Evolutionary conservation across 257 asterid genomes (phyloP).

Genomic region (Misopates orontium): DNA sequence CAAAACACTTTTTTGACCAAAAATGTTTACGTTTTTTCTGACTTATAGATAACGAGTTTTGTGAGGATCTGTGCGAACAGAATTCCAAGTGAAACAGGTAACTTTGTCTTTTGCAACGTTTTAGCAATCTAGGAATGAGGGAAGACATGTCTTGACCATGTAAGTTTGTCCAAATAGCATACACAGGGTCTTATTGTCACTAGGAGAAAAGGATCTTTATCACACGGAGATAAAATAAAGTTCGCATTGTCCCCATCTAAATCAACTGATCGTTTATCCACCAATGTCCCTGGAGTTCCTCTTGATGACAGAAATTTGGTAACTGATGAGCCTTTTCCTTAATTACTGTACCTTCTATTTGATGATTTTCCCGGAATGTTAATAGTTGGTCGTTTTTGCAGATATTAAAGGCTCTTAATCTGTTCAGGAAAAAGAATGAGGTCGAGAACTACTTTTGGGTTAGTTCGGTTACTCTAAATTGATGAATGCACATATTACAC

Average conservation of each 20-base stretch:
- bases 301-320: constrained; percentile 85
- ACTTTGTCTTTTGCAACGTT: too few species aligned
- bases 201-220: too few species aligned
- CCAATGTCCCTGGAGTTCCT: constrained; percentile 84
- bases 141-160: too few species aligned
- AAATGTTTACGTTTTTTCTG: too few species aligned
- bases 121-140: too few species aligned
- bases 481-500: not conserved
- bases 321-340: constrained; percentile 15
- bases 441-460: constrained; percentile 82
- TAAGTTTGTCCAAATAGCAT: too few species aligned
- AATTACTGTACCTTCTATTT: not conserved
- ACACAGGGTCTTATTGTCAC: too few species aligned
- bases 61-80: too few species aligned
- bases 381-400: constrained; percentile 43
- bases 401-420: constrained; percentile 97
- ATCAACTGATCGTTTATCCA: constrained; percentile 70
- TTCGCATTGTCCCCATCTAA: constrained; percentile 84
- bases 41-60: too few species aligned
- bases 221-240: constrained; percentile 88
- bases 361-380: constrained; percentile 4
- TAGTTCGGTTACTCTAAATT: constrained; percentile 9
- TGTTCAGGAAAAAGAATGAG: constrained; percentile 86
- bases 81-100: too few species aligned
- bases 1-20: too few species aligned